Base-by-base conservation (phyloP, 164 flowering plant species). In the Malania oleifera region DNA sequence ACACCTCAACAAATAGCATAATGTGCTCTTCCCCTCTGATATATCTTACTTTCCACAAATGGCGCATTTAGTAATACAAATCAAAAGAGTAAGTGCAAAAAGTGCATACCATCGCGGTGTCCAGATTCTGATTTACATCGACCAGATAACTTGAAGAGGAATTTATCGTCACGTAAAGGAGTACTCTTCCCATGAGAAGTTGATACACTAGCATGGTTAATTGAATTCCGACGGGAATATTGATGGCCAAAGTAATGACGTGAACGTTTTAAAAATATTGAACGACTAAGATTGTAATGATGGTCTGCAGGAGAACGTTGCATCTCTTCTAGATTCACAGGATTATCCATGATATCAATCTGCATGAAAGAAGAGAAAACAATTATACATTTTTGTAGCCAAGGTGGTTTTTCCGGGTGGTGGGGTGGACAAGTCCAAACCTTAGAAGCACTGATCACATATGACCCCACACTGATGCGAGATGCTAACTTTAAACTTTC, bases 161-260 rank as follows among this genome's bases (percentile, higher is more conserved):
- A 67, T 58, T 49, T 67, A 45, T 71, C 75, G 25, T 76, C 78
- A 37, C 31, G 45, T 53, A 28, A 28, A 37, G 72, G 49, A 44
- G 61, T 28, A 20, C 26, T 35, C 56, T 67, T 71, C 20, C 71
- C 66, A 57, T 53, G 76, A 44, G 76, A 55, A 52, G 63, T 52
- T 27, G 76, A 68, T 56, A 67, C 53, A 62, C 54, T 61, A 24
- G 55, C 44, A 56, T 59, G 64, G 52, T 52, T 73, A 9, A 43
- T 63, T 35, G 75, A 55, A 37, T 52, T 65, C 31, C 77, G 60
- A 43, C 75, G 57, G 28, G 65, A 69, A 35, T 71, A 73, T 10
- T 76, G 80, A 52, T 76, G 74, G 47, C 75, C 69, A 67, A 61
- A 69, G 68, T 52, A 55, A 39, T 73, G 71, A 19, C 68, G 80